Evolutionary conservation across 1,284 basidiomycete genomes (phyloP).

Genomic region (Termitomyces sp.): DNA sequence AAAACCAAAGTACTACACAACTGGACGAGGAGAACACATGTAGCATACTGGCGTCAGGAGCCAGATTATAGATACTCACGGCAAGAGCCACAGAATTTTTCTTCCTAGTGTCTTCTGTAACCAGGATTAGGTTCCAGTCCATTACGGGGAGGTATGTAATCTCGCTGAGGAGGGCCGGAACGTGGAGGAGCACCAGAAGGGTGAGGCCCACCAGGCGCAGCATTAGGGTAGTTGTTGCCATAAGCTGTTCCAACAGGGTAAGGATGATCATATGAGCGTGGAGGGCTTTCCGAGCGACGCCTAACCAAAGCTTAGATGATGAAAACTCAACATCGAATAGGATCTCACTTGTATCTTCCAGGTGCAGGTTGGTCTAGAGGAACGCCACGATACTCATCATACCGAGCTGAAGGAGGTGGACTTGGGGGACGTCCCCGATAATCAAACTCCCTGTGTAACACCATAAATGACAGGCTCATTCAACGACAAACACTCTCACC

Average conservation of each 20-base stretch:
- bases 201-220: constrained; percentile 38
- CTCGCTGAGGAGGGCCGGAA: constrained; percentile 35
- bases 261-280: constrained; percentile 41
- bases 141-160: constrained; percentile 58
- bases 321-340: not conserved
- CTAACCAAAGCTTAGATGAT: constrained; percentile 29
- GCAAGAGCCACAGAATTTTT: constrained; percentile 6
- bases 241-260: constrained; percentile 43
- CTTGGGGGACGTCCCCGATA: constrained; percentile 52
- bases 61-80: constrained; percentile 12
- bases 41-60: constrained; percentile 11
- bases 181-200: constrained; percentile 31
- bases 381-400: constrained; percentile 50
- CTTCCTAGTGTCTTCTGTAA: constrained; percentile 32
- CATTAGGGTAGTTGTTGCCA: constrained; percentile 45
- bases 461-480: constrained; percentile 6
- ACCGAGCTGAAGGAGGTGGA: constrained; percentile 54
- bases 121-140: constrained; percentile 32
- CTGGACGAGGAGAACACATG: constrained; percentile 7
- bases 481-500: constrained; percentile 9
- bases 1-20: constrained; percentile 10
- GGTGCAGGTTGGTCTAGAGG: constrained; percentile 29
- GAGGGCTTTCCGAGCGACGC: constrained; percentile 65
- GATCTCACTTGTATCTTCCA: constrained; percentile 49
- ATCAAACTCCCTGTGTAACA: constrained; percentile 34